Base-by-base conservation (phyloP, 257 asterid genomes). In the Jacaranda copaia region DNA sequence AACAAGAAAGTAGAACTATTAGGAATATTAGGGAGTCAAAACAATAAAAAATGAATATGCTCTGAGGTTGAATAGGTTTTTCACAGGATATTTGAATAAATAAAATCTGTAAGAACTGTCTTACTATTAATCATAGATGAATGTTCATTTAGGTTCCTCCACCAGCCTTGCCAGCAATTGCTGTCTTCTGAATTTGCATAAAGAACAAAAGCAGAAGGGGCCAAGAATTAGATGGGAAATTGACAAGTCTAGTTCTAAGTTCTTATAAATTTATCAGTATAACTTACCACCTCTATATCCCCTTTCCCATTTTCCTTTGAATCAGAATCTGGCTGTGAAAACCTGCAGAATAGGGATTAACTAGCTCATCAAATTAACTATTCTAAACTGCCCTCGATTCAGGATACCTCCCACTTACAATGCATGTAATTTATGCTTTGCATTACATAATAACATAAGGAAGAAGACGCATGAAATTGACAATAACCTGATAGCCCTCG, bases 401-500 rank as follows among this genome's bases (percentile, higher is more conserved):
- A 71, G 45, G 59, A 66, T 19, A 35, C 13, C 62, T 78, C 59
- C 19, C 52, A 18, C 46, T 66, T 16, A 13, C 1, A 79, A 20
- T 3, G 14, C 73, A 74, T 2, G n/a, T 32, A 5, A 49, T 46
- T 51, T 39, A 25, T 39, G 39, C 18, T 25, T 11, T 35, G 12
- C 35, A 20, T 51, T 60, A 40, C 25, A 35, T 55, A 18, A 10
- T 2, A 15, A 49, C 61, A 72, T 32, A 49, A 57, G 25, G 74
- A 57, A 69, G 76, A 18, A 57, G 14, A 60, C 25, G 18, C 40
- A 18, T 19, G 40, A 38, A 63, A 65, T 53, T 70, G 32, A 64
- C 13, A 75, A 53, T 56, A 60, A 92, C 96, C 97, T 90, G 78
- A 87, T 55, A 45, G 93, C 94, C 81, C 97, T 86, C 6, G 79